phyloP scores from a whole-genome alignment of 257 asterid genomes.

The Solanum pimpinellifolium region DNA sequence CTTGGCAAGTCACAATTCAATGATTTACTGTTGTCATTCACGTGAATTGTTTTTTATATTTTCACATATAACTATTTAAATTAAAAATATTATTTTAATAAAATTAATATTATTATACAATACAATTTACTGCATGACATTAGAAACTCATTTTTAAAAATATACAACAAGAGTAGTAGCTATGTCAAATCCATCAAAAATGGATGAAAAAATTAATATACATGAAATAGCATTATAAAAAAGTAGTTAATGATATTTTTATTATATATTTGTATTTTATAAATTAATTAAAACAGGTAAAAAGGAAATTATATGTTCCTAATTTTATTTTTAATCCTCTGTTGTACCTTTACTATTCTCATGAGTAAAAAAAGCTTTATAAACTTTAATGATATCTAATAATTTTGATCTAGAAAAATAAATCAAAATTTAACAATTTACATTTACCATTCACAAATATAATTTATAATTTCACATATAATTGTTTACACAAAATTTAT shows the following conservation, averaged over 20 bases:
- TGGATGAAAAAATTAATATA: neutral
- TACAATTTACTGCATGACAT: neutral
- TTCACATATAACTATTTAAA: neutral
- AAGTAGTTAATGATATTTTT: neutral
- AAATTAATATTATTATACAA: neutral
- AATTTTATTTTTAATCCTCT: neutral
- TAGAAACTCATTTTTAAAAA: too few relatives aligned
- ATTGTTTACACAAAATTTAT: neutral
- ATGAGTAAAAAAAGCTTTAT: neutral
- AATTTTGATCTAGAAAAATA: neutral
- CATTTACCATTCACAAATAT: neutral
- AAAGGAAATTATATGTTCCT: neutral
- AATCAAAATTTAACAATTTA: neutral
- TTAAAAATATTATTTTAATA: neutral
- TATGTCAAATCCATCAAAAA: neutral
- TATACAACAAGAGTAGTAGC: too few relatives aligned
- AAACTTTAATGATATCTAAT: neutral
- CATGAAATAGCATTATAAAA: too few relatives aligned
- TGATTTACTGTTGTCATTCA: neutral
- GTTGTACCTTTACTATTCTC: neutral
- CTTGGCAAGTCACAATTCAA: neutral
- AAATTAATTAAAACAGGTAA: neutral
- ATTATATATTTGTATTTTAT: neutral
- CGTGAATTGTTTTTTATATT: neutral
- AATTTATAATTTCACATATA: neutral